Base-by-base conservation (phyloP, 257 asterid genomes). In the Ehretia macrophylla region DNA sequence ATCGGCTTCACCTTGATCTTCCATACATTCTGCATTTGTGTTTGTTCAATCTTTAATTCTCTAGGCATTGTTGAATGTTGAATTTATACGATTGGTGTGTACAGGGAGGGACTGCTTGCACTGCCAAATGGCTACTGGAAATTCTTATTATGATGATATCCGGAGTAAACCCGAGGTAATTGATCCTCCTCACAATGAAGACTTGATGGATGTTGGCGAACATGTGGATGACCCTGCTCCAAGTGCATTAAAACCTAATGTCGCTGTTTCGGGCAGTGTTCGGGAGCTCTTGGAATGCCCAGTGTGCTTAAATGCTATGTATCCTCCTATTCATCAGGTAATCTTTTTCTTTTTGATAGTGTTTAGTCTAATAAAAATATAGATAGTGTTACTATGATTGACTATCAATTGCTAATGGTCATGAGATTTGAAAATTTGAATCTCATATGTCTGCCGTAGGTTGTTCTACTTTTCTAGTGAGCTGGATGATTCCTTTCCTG, bases 271-370 rank as follows among this genome's bases (percentile, higher is more conserved):
- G 40, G 69, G 72, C 60, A 77, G 68, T 56, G 79, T 77, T 38
- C 72, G 77, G 21, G 76, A 73, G 32, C 68, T 81, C 17, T 65
- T 81, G 72, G 85, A 81, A 68, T 81, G 87, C 32, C 84, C 87
- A 3, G 87, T 75, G 14, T 81, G 87, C 77, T 71, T 78, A 69
- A 81, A 78, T 68, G 80, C 85, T 17, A 78, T 78, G 87, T 81
- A 78, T 35, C 87, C 87, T 27, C 85, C 57, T 12, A 52, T 52
- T 20, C 38, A 52, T 52, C 57, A 52, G 57, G 57, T 51, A 51
- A 42, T 42, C 1, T 42, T 42, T 5, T 10, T 10, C 16, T 42
- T 42, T 42, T 3, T 42, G 12, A 38, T 38, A 38, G n/a, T n/a
- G n/a, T n/a, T n/a, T n/a, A n/a, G n/a, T n/a, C n/a, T n/a, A n/a